Evolutionary conservation across 2,329 filamentous ascomycete species (phyloP).

Genomic region (Aspergillus sp.): DNA sequence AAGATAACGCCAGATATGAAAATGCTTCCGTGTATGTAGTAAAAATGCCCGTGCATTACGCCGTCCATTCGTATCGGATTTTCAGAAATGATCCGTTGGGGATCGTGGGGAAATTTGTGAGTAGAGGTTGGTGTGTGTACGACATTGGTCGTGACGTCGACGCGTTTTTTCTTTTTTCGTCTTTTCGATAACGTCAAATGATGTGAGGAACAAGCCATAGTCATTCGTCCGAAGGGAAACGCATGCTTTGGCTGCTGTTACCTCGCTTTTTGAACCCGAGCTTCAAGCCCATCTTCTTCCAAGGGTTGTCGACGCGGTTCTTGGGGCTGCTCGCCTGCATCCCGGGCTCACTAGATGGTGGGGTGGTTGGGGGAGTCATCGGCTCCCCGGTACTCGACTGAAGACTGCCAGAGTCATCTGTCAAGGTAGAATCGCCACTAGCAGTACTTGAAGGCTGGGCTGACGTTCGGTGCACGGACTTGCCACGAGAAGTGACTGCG

Average conservation of each 20-base stretch:
- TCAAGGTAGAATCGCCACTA: slow-evolving; percentile 42
- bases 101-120: slow-evolving; percentile 16
- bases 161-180: too few species aligned
- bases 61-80: slow-evolving; percentile 22
- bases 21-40: slow-evolving; percentile 18
- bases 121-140: slow-evolving; percentile 14
- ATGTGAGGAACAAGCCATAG: not conserved
- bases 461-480: slow-evolving; percentile 35
- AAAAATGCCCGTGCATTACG: slow-evolving; percentile 24
- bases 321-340: slow-evolving; percentile 38
- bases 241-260: slow-evolving; percentile 25
- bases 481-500: slow-evolving; percentile 32
- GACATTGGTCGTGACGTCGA: slow-evolving; percentile 15
- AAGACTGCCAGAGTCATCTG: slow-evolving; percentile 48
- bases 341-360: slow-evolving; percentile 45
- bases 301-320: slow-evolving; percentile 47
- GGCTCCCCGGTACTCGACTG: slow-evolving; percentile 44
- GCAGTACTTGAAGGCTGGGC: slow-evolving; percentile 34
- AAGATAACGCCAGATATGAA: slow-evolving; percentile 18
- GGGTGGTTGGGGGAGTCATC: slow-evolving; percentile 54
- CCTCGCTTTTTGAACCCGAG: slow-evolving; percentile 44
- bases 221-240: slow-evolving; percentile 27
- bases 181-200: not conserved
- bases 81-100: slow-evolving; percentile 11
- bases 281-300: slow-evolving; percentile 55